These are phyloP conservation scores for Sporothrix curviconia DNA, from an alignment of 2,329 filamentous ascomycete genomes.

Conservation along the genomic window DNA sequence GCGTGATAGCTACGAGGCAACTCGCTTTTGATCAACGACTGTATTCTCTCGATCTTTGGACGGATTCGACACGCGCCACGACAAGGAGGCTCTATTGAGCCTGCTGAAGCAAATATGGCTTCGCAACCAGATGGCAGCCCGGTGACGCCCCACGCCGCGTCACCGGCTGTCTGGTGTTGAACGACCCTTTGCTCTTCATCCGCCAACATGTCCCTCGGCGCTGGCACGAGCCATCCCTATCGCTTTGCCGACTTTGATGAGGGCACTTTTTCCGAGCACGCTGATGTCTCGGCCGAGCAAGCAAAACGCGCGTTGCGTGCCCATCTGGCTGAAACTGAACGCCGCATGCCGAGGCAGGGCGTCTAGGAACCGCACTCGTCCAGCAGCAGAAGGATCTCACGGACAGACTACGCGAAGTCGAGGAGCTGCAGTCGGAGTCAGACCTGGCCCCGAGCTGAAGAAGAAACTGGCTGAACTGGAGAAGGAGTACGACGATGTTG, in stretches of 20 bases:
- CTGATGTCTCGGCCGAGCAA: conserved; percentile 73
- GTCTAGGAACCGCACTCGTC: conserved; percentile 78
- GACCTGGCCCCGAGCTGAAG: conserved; percentile 79
- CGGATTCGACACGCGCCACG: neutral
- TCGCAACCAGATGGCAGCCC: conserved; percentile 18
- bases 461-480: conserved; percentile 81
- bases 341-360: conserved; percentile 84
- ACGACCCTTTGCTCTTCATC: conserved; percentile 17
- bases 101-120: conserved; percentile 13
- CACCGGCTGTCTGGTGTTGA: conserved; percentile 15
- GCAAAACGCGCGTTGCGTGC: conserved; percentile 84
- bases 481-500: conserved; percentile 90
- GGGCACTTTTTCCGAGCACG: conserved; percentile 69
- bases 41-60: neutral
- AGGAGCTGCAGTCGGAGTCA: conserved; percentile 65
- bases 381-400: conserved; percentile 79
- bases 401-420: conserved; percentile 77
- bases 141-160: conserved; percentile 19
- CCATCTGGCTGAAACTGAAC: conserved; percentile 86
- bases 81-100: conserved; percentile 10
- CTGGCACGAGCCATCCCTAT: conserved; percentile 51
- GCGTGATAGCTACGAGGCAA: neutral
- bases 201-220: conserved; percentile 12
- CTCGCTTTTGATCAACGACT: neutral
- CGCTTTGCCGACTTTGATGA: conserved; percentile 78